phyloP scores from a whole-genome alignment of 2,329 filamentous ascomycete species.

The Chaetomiaceae sp. region DNA sequence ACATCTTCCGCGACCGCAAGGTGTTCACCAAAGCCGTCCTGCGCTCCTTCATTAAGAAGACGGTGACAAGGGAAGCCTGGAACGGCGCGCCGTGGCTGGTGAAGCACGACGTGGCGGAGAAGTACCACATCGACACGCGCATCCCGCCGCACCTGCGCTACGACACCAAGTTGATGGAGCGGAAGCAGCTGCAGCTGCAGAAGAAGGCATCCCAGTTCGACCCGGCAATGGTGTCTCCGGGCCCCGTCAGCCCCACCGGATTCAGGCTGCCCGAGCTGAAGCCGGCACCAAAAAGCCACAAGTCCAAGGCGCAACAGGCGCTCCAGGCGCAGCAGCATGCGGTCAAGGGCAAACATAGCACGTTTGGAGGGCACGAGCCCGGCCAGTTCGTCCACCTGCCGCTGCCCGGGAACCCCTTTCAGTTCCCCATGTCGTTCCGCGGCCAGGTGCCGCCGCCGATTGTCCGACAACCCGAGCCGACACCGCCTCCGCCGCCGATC shows the following conservation, averaged over 20 bases:
- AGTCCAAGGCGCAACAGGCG: conserved; percentile 40
- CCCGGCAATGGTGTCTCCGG: conserved; percentile 27
- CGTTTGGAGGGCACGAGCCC: conserved; percentile 32
- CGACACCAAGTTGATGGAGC: conserved; percentile 70
- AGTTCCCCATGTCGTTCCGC: conserved; percentile 40
- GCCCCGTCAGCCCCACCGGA: conserved; percentile 34
- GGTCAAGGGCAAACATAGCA: conserved; percentile 34
- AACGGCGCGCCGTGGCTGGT: conserved; percentile 96
- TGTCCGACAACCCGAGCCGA: conserved; percentile 18
- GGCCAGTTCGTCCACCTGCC: conserved; percentile 35
- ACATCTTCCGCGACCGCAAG: conserved; percentile 81
- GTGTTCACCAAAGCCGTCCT: conserved; percentile 93
- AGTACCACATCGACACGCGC: conserved; percentile 81
- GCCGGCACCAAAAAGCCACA: conserved; percentile 64
- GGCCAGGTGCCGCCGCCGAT: conserved; percentile 37
- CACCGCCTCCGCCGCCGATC: conserved; percentile 59
- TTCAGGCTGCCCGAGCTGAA: conserved; percentile 66
- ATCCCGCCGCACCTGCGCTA: conserved; percentile 77
- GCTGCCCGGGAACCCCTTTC: conserved; percentile 41
- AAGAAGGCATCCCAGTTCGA: conserved; percentile 51
- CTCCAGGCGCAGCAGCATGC: conserved; percentile 34
- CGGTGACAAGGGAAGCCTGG: conserved; percentile 86
- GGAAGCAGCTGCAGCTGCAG: conserved; percentile 64
- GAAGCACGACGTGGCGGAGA: conserved; percentile 74
- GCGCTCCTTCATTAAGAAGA: conserved; percentile 90